These are phyloP conservation scores for Cordyceps tenuipes DNA, from an alignment of 2,329 filamentous ascomycete genomes.

Conservation along the genomic window DNA sequence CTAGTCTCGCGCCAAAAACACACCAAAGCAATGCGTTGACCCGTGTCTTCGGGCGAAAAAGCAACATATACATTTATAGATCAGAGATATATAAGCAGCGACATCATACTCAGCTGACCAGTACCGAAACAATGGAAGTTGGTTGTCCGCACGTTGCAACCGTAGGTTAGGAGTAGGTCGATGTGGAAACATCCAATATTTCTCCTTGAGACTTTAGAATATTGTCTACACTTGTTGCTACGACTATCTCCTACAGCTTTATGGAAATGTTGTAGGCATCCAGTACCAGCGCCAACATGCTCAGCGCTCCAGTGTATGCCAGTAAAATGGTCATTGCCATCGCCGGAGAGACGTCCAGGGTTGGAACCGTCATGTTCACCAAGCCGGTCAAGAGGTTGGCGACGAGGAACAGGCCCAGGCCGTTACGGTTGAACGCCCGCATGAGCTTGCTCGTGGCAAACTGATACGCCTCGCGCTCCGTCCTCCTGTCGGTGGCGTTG, in stretches of 20 bases:
- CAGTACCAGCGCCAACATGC: constrained; percentile 57
- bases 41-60: too few species aligned
- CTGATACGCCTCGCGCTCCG: constrained; percentile 56
- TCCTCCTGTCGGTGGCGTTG: constrained; percentile 42
- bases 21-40: background rate
- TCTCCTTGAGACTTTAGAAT: background rate
- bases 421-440: constrained; percentile 79
- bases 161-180: background rate
- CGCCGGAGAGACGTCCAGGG: constrained; percentile 59
- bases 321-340: constrained; percentile 67
- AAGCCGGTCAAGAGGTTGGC: constrained; percentile 85
- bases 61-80: too few species aligned
- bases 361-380: constrained; percentile 81
- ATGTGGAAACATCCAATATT: background rate
- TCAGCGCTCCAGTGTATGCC: constrained; percentile 60
- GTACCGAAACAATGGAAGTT: too few species aligned
- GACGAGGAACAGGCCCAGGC: constrained; percentile 72
- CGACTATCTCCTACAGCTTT: constrained; percentile 44
- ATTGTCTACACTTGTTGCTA: background rate
- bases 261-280: constrained; percentile 61
- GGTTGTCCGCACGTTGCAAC: background rate
- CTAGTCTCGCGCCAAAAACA: too few species aligned
- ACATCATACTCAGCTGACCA: too few species aligned
- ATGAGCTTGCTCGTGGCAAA: constrained; percentile 74
- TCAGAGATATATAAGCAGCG: background rate